Evolutionary conservation across 306 rosid species (phyloP).

Genomic region (Mimosa pudica): DNA sequence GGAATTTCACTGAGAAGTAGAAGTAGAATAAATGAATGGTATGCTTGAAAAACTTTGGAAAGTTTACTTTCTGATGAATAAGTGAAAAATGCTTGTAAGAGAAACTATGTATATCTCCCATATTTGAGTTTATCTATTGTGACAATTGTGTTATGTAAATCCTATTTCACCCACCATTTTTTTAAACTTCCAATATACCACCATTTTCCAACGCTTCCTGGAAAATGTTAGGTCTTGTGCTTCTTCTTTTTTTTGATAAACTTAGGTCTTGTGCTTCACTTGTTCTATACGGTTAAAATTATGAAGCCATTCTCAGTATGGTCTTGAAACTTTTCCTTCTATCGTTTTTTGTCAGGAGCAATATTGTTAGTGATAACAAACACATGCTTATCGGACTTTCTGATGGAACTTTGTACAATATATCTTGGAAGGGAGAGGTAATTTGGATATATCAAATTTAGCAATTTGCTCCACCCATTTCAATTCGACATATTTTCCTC

Average conservation of each 20-base stretch:
- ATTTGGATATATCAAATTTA: slow-evolving; percentile 30
- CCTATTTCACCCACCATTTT: background rate
- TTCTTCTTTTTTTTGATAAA: background rate
- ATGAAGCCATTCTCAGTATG: slow-evolving; percentile 32
- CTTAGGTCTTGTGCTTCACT: slow-evolving; percentile 18
- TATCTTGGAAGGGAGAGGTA: slow-evolving; percentile 99
- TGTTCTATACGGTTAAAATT: slow-evolving; percentile 27
- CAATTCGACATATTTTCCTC: slow-evolving; percentile 17
- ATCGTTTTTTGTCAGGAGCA: slow-evolving; percentile 69
- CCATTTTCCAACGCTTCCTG: slow-evolving; percentile 17
- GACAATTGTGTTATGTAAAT: slow-evolving; percentile 2
- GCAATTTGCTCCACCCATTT: slow-evolving; percentile 31
- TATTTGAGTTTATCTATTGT: slow-evolving; percentile 17
- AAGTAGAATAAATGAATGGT: background rate
- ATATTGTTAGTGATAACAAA: slow-evolving; percentile 74
- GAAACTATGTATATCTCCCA: slow-evolving; percentile 23
- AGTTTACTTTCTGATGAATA: slow-evolving; percentile 14
- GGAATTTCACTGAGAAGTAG: slow-evolving; percentile 19
- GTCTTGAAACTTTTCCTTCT: slow-evolving; percentile 39
- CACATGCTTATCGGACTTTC: slow-evolving; percentile 93
- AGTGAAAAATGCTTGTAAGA: slow-evolving; percentile 3
- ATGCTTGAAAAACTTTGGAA: background rate
- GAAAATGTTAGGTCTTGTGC: slow-evolving; percentile 9
- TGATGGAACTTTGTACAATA: slow-evolving; percentile 79
- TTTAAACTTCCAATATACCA: slow-evolving; percentile 2